Conservation (phyloP, 352 stramenopile genomes). For the Pythium folliculosum region DNA sequence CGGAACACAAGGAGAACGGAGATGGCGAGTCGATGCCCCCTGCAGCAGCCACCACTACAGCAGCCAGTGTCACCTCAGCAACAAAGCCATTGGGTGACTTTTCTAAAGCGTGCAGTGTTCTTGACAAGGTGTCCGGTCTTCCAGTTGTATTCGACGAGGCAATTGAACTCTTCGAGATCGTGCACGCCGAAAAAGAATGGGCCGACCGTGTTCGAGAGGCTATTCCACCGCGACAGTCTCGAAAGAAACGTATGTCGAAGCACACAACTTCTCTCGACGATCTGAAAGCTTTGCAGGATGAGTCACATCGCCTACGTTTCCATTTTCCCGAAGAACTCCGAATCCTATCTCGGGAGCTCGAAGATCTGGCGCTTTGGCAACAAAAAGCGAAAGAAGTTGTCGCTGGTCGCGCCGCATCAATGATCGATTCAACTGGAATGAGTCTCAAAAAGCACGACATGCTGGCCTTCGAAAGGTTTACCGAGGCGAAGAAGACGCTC, state of each 20-base stretch:
- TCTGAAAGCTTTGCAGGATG: conserved; percentile 50
- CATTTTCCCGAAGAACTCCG: conserved; percentile 75
- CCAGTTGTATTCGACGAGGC: conserved; percentile 80
- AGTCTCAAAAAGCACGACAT: conserved; percentile 66
- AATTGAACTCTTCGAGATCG: conserved; percentile 49
- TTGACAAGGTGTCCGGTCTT: conserved; percentile 69
- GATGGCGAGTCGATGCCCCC: conserved; percentile 21
- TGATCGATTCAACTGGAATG: conserved; percentile 43
- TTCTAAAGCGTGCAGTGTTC: conserved; percentile 45
- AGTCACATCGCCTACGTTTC: conserved; percentile 65
- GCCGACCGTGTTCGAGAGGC: conserved; percentile 67
- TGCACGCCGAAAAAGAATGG: conserved; percentile 68
- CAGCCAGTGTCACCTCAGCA: not conserved
- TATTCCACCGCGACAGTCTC: conserved; percentile 73
- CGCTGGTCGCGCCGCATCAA: conserved; percentile 35
- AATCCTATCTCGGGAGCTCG: conserved; percentile 76
- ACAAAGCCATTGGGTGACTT: conserved; percentile 39
- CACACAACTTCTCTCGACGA: conserved; percentile 61
- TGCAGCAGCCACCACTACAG: not conserved
- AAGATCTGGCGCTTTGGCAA: conserved; percentile 67
- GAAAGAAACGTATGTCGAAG: conserved; percentile 76
- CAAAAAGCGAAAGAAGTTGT: conserved; percentile 58
- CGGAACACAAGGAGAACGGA: not conserved
- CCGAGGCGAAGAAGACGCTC: conserved; percentile 28
- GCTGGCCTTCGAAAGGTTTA: conserved; percentile 46